These are phyloP conservation scores for Umbelopsis ramanniana DNA, from an alignment of 192 early-diverging fungal genomes.

Conservation along the genomic window DNA sequence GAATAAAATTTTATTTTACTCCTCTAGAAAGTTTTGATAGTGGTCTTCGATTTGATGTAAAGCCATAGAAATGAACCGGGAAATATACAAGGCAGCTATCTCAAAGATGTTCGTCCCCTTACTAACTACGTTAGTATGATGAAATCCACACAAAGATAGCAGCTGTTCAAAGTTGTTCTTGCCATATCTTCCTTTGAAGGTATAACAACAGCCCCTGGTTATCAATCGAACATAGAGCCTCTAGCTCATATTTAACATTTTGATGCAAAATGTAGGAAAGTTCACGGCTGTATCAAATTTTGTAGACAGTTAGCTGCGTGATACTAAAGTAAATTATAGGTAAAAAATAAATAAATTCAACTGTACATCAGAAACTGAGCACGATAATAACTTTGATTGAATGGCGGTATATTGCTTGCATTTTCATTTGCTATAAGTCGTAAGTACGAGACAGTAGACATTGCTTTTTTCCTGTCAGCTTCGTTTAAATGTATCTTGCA, in stretches of 20 bases:
- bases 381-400: constrained; percentile 1
- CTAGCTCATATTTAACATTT: constrained; percentile 26
- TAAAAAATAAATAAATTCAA: neutral
- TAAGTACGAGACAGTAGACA: constrained; percentile 12
- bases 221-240: constrained; percentile 9
- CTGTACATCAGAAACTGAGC: constrained; percentile 18
- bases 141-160: neutral
- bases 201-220: neutral
- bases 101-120: too few relatives aligned
- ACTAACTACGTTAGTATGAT: too few relatives aligned
- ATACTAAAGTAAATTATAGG: too few relatives aligned
- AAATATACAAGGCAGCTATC: too few relatives aligned
- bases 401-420: neutral
- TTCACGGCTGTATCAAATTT: neutral
- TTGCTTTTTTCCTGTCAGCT: constrained; percentile 28
- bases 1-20: too few relatives aligned
- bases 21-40: too few relatives aligned
- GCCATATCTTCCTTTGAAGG: constrained; percentile 3
- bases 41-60: too few relatives aligned
- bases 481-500: constrained; percentile 17
- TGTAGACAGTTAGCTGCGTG: neutral
- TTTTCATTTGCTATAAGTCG: neutral
- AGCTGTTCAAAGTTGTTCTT: neutral
- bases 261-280: constrained; percentile 21
- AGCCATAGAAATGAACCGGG: too few relatives aligned